Conservation (phyloP, 176 grass and related monocot genomes). For the Oryza australiensis region DNA sequence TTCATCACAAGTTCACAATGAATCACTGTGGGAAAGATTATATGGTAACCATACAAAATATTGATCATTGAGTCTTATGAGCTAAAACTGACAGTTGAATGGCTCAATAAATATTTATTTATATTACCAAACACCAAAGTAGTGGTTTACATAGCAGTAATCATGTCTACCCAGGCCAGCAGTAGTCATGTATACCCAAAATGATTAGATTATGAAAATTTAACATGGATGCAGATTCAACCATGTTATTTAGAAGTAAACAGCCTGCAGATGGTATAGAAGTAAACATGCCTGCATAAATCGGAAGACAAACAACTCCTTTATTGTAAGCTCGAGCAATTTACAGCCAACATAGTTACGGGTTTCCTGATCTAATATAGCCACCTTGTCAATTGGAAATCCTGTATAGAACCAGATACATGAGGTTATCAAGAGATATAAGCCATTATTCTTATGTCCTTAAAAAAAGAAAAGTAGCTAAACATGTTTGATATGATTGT, state of each 20-base stretch:
- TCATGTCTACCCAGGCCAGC: too few relatives aligned
- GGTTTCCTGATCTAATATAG: conserved; percentile 80
- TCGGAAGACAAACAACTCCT: conserved; percentile 92
- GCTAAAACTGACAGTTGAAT: background rate
- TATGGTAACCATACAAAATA: background rate
- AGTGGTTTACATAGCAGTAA: background rate
- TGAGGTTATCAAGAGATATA: conserved; percentile 2
- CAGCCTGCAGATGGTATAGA: conserved; percentile 23
- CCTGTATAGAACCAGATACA: conserved; percentile 56
- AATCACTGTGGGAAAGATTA: background rate
- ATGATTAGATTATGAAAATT: background rate
- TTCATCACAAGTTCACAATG: background rate
- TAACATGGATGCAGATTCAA: background rate
- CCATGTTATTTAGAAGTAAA: conserved; percentile 10
- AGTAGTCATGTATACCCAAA: background rate
- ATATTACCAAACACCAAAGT: background rate
- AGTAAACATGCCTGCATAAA: conserved; percentile 87
- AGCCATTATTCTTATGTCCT: background rate
- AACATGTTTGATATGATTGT: background rate
- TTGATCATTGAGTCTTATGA: background rate
- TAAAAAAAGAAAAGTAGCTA: background rate
- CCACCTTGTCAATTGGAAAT: conserved; percentile 85
- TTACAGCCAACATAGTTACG: conserved; percentile 83
- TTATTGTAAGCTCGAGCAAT: conserved; percentile 87
- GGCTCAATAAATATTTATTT: conserved; percentile 7